Percentiles rank a stretch among this genome's conserved stretches.
Evolutionary conservation across 345 rosid genomes (phyloP).

Genomic region (Bretschneidera sinensis): DNA sequence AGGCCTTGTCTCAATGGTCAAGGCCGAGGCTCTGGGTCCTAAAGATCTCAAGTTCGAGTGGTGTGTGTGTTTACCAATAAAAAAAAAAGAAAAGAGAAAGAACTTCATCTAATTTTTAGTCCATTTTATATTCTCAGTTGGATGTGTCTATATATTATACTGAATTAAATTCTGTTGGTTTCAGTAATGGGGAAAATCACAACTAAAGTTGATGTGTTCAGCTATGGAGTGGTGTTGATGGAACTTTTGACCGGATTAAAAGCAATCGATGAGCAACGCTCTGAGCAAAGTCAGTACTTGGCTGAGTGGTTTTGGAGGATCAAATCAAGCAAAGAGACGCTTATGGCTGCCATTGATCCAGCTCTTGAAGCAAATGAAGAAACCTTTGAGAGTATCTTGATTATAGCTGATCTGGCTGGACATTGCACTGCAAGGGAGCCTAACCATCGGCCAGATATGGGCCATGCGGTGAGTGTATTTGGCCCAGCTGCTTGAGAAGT

Average conservation of each 20-base stretch:
- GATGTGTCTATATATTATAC: neutral
- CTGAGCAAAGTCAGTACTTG: conserved; percentile 66
- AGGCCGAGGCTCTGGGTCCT: too few relatives aligned
- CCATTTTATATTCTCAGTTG: too few relatives aligned
- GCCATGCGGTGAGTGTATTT: conserved; percentile 61
- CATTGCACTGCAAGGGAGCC: conserved; percentile 79
- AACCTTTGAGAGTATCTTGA: conserved; percentile 46
- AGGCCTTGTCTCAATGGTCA: too few relatives aligned
- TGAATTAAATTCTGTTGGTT: neutral
- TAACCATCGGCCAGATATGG: conserved; percentile 67
- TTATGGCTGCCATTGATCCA: conserved; percentile 55
- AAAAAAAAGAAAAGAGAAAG: too few relatives aligned
- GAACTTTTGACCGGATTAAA: conserved; percentile 62
- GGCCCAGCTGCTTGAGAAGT: conserved; percentile 63
- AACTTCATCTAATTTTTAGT: too few relatives aligned
- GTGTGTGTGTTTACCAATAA: too few relatives aligned
- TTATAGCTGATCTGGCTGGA: conserved; percentile 59
- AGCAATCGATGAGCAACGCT: conserved; percentile 64
- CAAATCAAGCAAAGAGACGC: conserved; percentile 46
- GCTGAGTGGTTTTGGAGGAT: conserved; percentile 72
- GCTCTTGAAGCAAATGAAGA: conserved; percentile 47
- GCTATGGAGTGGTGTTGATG: conserved; percentile 72
- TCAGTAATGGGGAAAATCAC: conserved; percentile 74
- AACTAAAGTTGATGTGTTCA: conserved; percentile 70
- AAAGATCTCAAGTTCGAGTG: too few relatives aligned